Percentiles rank a stretch among this genome's conserved stretches.
phyloP scores from a whole-genome alignment of 2,329 filamentous ascomycete genomes.

The Fusarium foetens region DNA sequence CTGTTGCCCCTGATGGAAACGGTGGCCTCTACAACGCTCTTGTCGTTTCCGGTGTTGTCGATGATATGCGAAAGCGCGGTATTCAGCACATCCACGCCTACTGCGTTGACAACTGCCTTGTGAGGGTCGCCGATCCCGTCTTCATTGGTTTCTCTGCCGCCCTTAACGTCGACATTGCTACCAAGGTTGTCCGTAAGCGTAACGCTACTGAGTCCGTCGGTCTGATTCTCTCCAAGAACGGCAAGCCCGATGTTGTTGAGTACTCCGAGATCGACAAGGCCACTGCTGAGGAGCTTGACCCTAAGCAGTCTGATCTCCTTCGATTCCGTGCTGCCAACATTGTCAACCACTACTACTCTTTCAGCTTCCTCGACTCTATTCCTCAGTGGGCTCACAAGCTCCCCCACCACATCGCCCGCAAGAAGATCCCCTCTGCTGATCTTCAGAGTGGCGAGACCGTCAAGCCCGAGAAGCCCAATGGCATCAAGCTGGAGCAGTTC shows the following conservation, averaged over 20 bases:
- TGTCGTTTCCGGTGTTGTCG: conserved; percentile 79
- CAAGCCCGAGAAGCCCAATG: conserved; percentile 95
- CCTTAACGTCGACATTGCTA: conserved; percentile 92
- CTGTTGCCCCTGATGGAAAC: conserved; percentile 96
- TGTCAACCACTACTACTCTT: conserved; percentile 99
- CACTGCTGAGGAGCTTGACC: conserved; percentile 89
- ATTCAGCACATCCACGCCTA: conserved; percentile 97
- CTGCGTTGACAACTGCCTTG: conserved; percentile 99
- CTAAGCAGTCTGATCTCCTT: conserved; percentile 81
- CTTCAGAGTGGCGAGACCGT: conserved; percentile 79
- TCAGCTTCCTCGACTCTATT: conserved; percentile 89
- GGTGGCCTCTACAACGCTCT: conserved; percentile 96
- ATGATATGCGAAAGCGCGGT: conserved; percentile 88
- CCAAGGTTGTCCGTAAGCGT: conserved; percentile 99
- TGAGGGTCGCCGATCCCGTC: conserved; percentile 95
- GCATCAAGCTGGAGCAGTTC: conserved; percentile 99
- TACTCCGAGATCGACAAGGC: conserved; percentile 95
- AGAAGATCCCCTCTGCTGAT: conserved; percentile 95
- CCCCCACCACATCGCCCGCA: conserved; percentile 94
- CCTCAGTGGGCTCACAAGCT: conserved; percentile 86
- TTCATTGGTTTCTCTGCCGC: conserved; percentile 94
- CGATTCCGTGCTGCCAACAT: conserved; percentile 99
- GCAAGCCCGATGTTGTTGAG: conserved; percentile 95
- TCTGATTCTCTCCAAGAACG: conserved; percentile 93
- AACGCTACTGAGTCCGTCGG: conserved; percentile 96